A percentile compares a stretch with the other conserved stretches of the same genome.
Evolutionary conservation across 257 asterid species (phyloP).

Genomic region (Fraxinus quadrangulata): DNA sequence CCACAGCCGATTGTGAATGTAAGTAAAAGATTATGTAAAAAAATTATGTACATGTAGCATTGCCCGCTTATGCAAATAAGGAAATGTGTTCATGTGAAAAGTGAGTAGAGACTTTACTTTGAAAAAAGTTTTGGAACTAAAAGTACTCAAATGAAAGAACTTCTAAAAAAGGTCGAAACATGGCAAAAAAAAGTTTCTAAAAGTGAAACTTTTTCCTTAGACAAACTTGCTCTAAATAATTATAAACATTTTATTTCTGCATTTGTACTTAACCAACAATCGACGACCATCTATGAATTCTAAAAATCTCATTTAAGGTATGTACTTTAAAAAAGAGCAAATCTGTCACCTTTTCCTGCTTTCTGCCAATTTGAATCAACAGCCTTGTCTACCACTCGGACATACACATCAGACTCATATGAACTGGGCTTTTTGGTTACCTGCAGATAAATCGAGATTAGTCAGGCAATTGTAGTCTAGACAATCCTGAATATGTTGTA

Average conservation of each 20-base stretch:
- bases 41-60: too few relatives aligned
- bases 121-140: too few relatives aligned
- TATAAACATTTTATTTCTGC: not conserved
- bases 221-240: not conserved
- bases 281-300: not conserved
- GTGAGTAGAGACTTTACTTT: not conserved
- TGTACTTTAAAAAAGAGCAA: slow-evolving; percentile 53
- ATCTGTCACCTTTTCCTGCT: slow-evolving; percentile 34
- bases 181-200: not conserved
- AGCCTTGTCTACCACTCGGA: slow-evolving; percentile 54
- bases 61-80: too few relatives aligned
- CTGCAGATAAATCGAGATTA: slow-evolving; percentile 29
- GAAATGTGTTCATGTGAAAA: not conserved
- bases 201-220: not conserved
- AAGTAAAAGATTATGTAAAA: too few relatives aligned
- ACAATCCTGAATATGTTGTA: not conserved
- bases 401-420: slow-evolving; percentile 26
- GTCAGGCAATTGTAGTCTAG: not conserved
- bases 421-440: slow-evolving; percentile 24
- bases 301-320: not conserved
- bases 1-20: too few relatives aligned
- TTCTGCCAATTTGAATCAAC: slow-evolving; percentile 53
- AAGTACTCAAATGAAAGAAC: not conserved
- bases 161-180: not conserved
- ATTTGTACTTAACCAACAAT: not conserved